Base-by-base conservation (phyloP, 495 filamentous ascomycete genomes). In the Podospora pseudocomata region DNA sequence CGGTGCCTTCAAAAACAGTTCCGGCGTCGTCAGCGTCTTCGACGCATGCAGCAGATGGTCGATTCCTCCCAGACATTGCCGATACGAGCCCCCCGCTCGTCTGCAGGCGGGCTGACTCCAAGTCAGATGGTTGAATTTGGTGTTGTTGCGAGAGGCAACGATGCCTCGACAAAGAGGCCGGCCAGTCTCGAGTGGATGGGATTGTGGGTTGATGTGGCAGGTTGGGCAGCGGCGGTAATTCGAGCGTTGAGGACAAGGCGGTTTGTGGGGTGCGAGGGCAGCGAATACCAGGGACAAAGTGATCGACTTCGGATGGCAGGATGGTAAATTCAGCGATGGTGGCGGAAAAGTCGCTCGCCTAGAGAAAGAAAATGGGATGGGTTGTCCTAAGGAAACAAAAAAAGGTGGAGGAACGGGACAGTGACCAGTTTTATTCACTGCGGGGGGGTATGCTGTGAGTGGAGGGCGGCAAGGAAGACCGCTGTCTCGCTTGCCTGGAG, bases 1-100 rank as follows among this genome's bases (percentile, higher is more conserved):
- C 67, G 34, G 76, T 77, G 59, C 78, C 83, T 64, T 79, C 76
- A 18, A 83, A 76, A 30, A 73, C 44, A 30, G 76, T 76, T 55
- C 80, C 83, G 6, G 59, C 64, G 32, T 83, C 80, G 73, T 86
- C 85, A 15, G 73, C 79, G 67, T 86, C 85, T 57, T 84, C 81
- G 32, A 84, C 77, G 72, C 78, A 83, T 71, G 83, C 83, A 71
- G 78, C 68, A 61, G 58, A 61, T 68, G 73, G 69, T 60, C 67
- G 62, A 55, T 69, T 67, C 54, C 58, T 71, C 70, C 57, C 63
- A 63, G 74, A 73, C 75, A 79, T 79, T 73, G 73, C 71, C 65
- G 63, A 60, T 62, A 70, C 70, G 75, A 72, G 72, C 68, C 61
- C 55, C 60, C 56, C 56, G 73, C 70, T 60, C 69, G 72, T 34